Percentiles rank a stretch among this genome's conserved stretches.
Conservation (phyloP, 2,329 filamentous ascomycete species). For the Monascus ruber region DNA sequence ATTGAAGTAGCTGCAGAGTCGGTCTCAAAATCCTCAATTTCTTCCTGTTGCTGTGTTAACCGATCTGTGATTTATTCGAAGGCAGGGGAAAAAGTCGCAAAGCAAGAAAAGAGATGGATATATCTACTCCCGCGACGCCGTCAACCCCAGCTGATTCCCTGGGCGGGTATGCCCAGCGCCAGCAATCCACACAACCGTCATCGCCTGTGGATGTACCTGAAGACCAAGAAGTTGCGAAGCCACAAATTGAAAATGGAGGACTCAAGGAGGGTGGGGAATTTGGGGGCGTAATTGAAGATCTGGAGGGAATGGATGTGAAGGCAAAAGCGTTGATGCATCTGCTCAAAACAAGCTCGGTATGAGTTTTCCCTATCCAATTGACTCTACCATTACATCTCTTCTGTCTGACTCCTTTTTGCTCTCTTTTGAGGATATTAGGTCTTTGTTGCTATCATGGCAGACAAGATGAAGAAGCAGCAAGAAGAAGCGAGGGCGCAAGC, state of each 20-base stretch:
- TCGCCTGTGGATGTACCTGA: slow-evolving; percentile 14
- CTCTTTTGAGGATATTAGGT: slow-evolving; percentile 18
- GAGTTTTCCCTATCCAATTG: slow-evolving; percentile 1
- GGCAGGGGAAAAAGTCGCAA: too few species aligned
- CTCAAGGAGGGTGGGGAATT: slow-evolving; percentile 11
- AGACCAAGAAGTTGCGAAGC: slow-evolving; percentile 6
- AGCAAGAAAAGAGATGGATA: slow-evolving; percentile 1
- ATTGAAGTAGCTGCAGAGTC: too few species aligned
- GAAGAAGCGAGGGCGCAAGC: slow-evolving; percentile 30
- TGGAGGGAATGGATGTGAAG: slow-evolving; percentile 32
- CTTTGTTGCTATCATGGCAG: slow-evolving; percentile 39
- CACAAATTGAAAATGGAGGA: slow-evolving; percentile 4
- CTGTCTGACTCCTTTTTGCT: too few species aligned
- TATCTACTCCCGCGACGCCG: slow-evolving; percentile 17
- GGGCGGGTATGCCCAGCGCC: slow-evolving; percentile 11
- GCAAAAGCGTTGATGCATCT: slow-evolving; percentile 35
- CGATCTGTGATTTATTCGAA: too few species aligned
- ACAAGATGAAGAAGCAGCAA: slow-evolving; percentile 39
- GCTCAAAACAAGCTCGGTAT: slow-evolving; percentile 34
- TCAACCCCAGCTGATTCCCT: slow-evolving; percentile 16
- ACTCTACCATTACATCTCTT: too few species aligned
- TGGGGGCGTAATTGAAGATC: slow-evolving; percentile 14
- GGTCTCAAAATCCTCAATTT: too few species aligned
- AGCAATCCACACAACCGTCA: slow-evolving; percentile 20
- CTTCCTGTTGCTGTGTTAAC: too few species aligned